Conservation (phyloP, 2,329 filamentous ascomycete genomes). For the Ilyonectria robusta region DNA sequence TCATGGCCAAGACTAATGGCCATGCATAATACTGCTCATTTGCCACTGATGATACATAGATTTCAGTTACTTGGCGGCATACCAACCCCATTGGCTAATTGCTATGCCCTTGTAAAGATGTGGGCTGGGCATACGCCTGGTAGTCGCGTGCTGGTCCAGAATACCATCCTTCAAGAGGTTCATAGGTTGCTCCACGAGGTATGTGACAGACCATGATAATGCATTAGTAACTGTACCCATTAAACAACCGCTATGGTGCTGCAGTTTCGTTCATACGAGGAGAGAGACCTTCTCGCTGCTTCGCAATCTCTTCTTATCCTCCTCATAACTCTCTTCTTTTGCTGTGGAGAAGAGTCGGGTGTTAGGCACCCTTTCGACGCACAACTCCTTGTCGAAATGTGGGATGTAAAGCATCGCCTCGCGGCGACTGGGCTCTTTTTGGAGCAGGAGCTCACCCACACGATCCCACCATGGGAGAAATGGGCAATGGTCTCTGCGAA, state of each 20-base stretch:
- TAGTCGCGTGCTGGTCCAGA: background rate
- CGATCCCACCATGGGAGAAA: background rate
- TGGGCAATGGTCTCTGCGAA: slow-evolving; percentile 2
- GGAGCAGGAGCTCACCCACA: background rate
- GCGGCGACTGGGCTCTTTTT: slow-evolving; percentile 10
- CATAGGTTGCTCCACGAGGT: background rate
- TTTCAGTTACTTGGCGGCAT: background rate
- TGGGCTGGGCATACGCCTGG: background rate
- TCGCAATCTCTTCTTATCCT: slow-evolving; percentile 2
- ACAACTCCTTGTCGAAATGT: background rate
- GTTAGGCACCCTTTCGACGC: background rate
- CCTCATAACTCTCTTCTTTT: background rate
- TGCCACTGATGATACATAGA: slow-evolving; percentile 1
- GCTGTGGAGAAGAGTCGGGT: background rate
- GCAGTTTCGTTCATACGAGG: background rate
- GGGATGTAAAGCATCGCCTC: background rate
- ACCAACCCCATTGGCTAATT: slow-evolving; percentile 8
- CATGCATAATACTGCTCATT: background rate
- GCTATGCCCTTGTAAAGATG: slow-evolving; percentile 10
- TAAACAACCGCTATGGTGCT: background rate
- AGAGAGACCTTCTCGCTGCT: background rate
- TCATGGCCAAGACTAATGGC: slow-evolving; percentile 11
- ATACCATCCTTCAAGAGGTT: slow-evolving; percentile 5
- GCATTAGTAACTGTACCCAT: background rate
- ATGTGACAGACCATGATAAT: background rate